A percentile compares a stretch with the other conserved stretches of the same genome.
Evolutionary conservation across 306 rosid genomes (phyloP).

Genomic region (Vigna reflexopilosa): DNA sequence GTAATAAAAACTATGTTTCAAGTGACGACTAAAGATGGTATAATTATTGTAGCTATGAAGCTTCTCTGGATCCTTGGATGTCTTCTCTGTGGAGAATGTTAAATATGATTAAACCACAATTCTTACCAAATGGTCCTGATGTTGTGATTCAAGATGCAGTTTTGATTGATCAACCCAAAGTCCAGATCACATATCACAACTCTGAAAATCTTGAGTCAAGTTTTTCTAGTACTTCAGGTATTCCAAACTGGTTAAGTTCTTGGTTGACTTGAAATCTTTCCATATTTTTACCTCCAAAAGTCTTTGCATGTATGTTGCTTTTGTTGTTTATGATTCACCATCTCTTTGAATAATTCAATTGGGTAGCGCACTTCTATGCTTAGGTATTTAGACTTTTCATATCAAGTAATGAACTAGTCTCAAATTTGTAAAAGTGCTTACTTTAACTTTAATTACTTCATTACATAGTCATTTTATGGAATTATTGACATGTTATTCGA

Average conservation of each 20-base stretch:
- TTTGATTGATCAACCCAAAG: conserved; percentile 69
- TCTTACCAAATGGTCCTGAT: conserved; percentile 71
- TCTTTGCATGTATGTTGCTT: conserved; percentile 12
- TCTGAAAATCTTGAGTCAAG: conserved; percentile 55
- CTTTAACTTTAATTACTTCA: conserved; percentile 20
- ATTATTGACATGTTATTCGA: conserved; percentile 1
- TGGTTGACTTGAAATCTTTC: conserved; percentile 34
- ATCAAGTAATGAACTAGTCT: conserved; percentile 16
- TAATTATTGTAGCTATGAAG: conserved; percentile 73
- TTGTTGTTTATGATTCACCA: conserved; percentile 26
- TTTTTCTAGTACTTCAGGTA: conserved; percentile 65
- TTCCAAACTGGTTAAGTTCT: conserved; percentile 39
- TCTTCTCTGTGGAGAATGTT: conserved; percentile 73
- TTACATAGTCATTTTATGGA: neutral
- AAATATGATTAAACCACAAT: conserved; percentile 58
- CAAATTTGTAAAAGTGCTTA: conserved; percentile 9
- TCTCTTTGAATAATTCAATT: conserved; percentile 18
- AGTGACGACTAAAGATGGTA: conserved; percentile 29
- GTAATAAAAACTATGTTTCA: neutral
- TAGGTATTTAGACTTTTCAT: neutral
- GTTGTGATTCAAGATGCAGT: conserved; percentile 53
- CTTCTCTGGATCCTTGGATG: conserved; percentile 96
- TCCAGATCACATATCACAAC: conserved; percentile 65
- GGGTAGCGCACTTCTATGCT: conserved; percentile 3
- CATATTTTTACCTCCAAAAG: conserved; percentile 15